Conservation (phyloP, 2,329 filamentous ascomycete species). For the Neodidymelliopsis sp. region DNA sequence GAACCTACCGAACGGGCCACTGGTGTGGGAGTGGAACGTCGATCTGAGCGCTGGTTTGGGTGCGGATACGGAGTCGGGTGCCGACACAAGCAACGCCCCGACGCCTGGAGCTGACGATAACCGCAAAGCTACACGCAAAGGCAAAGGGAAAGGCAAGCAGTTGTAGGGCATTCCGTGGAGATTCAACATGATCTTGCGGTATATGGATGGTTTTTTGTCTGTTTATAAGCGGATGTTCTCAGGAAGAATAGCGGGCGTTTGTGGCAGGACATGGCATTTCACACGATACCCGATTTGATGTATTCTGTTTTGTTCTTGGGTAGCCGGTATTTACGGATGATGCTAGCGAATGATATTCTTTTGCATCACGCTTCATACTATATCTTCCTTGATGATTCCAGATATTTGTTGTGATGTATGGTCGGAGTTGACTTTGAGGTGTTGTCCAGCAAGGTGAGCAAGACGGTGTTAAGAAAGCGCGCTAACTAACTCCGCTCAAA, state of each 20-base stretch:
- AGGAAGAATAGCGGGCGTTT: neutral
- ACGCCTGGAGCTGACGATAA: neutral
- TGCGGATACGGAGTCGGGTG: neutral
- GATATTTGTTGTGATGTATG: too few species aligned
- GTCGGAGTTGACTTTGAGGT: too few species aligned
- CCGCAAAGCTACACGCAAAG: neutral
- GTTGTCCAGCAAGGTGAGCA: neutral
- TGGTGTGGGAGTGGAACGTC: neutral
- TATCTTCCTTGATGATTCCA: neutral
- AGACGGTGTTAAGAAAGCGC: constrained; percentile 24
- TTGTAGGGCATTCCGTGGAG: too few species aligned
- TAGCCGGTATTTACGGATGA: neutral
- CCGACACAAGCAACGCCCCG: neutral
- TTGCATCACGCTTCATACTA: neutral
- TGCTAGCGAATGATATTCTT: neutral
- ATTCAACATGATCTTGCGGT: too few species aligned
- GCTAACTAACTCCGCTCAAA: constrained; percentile 34
- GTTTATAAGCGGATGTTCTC: neutral
- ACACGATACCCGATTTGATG: neutral
- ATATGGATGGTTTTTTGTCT: neutral
- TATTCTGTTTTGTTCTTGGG: neutral
- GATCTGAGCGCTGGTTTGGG: neutral
- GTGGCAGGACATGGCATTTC: neutral
- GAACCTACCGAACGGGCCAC: constrained; percentile 10
- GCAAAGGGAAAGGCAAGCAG: neutral